phyloP scores from a whole-genome alignment of 176 grass and related monocot genomes.

The Juncus inflexus region DNA sequence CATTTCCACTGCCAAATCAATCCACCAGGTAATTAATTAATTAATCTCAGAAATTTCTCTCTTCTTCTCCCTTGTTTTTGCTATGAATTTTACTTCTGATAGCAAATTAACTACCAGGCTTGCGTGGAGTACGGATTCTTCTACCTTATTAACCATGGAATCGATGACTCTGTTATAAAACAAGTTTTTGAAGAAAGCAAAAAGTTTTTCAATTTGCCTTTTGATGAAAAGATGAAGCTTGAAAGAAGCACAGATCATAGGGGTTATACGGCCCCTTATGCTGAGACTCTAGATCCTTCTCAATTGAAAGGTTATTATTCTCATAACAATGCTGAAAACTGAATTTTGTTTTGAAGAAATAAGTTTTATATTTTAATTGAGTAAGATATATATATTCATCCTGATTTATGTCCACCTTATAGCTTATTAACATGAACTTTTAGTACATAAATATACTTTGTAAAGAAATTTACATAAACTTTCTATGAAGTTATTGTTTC shows the following conservation, averaged over 20 bases:
- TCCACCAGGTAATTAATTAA: slow-evolving; percentile 40
- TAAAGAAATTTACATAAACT: neutral
- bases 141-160: slow-evolving; percentile 71
- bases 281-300: slow-evolving; percentile 60
- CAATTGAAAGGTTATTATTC: slow-evolving; percentile 34
- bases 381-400: slow-evolving; percentile 6
- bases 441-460: no score
- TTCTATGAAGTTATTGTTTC: neutral
- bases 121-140: slow-evolving; percentile 86
- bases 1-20: slow-evolving; percentile 28
- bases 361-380: neutral
- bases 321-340: neutral
- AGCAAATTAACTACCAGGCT: slow-evolving; percentile 38
- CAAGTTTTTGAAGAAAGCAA: slow-evolving; percentile 57
- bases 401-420: neutral
- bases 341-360: neutral
- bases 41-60: neutral
- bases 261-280: slow-evolving; percentile 63
- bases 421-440: no score
- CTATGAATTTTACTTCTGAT: neutral
- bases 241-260: slow-evolving; percentile 35
- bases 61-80: neutral
- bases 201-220: slow-evolving; percentile 48
- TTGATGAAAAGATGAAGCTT: slow-evolving; percentile 67
- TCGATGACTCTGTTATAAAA: slow-evolving; percentile 29